These are phyloP conservation scores for Coffea humblotiana DNA, from an alignment of 305 asterid species.

Conservation along the genomic window DNA sequence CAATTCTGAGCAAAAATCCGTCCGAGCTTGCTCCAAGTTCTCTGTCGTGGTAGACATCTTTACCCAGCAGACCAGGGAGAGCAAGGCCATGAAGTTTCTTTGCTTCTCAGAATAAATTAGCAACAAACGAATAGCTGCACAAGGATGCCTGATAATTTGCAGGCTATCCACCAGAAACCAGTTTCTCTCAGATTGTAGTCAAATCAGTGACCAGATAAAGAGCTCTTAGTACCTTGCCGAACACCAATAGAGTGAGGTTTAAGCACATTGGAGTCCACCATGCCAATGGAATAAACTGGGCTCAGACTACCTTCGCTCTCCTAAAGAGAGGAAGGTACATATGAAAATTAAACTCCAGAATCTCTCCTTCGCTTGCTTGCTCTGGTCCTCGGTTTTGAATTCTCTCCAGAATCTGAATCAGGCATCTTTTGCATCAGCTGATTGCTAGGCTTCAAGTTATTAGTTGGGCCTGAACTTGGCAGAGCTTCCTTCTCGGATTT, in stretches of 20 bases:
- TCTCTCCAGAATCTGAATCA: slow-evolving; percentile 59
- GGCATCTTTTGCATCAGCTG: slow-evolving; percentile 48
- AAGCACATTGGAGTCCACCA: neutral
- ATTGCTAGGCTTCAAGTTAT: slow-evolving; percentile 39
- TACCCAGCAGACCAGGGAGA: neutral
- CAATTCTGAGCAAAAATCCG: neutral
- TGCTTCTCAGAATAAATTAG: neutral
- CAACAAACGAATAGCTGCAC: neutral
- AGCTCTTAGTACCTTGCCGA: neutral
- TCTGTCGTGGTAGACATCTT: neutral
- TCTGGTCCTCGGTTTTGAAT: slow-evolving; percentile 68
- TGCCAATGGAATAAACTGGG: neutral
- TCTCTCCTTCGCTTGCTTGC: slow-evolving; percentile 70
- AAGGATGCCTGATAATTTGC: neutral
- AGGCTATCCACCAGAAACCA: neutral
- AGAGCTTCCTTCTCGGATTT: slow-evolving; percentile 46
- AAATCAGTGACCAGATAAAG: neutral
- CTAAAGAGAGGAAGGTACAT: neutral
- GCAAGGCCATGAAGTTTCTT: neutral
- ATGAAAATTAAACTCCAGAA: slow-evolving; percentile 34
- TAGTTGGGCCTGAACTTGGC: slow-evolving; percentile 30
- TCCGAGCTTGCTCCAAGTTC: neutral
- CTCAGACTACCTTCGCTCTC: neutral
- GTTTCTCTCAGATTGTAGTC: neutral
- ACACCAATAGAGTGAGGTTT: no score